Conservation (phyloP, 2,329 filamentous ascomycete species). For the Aureobasidium sp. region DNA sequence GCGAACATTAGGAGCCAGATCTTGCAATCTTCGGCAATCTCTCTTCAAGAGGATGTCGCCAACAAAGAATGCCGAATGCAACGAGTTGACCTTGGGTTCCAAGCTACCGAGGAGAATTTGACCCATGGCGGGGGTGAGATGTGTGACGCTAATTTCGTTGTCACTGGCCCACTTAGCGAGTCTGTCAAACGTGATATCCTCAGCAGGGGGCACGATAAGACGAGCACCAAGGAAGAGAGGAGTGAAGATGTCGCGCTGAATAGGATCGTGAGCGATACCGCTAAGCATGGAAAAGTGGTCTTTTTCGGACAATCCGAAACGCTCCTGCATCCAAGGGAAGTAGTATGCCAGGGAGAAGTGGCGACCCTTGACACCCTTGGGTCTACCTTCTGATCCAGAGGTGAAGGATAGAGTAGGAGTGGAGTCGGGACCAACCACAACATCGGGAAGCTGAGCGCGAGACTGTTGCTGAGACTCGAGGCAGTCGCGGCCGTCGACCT, state of each 20-base stretch:
- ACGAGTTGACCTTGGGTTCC: slow-evolving; percentile 54
- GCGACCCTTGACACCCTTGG: slow-evolving; percentile 80
- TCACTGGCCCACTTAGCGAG: slow-evolving; percentile 83
- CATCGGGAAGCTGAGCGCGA: slow-evolving; percentile 55
- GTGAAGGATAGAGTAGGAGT: slow-evolving; percentile 61
- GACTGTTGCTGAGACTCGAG: slow-evolving; percentile 49
- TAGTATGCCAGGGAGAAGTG: slow-evolving; percentile 83
- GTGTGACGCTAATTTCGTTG: slow-evolving; percentile 68
- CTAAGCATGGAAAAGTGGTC: slow-evolving; percentile 75
- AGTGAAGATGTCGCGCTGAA: slow-evolving; percentile 73
- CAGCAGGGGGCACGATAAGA: slow-evolving; percentile 68
- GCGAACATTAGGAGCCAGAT: slow-evolving; percentile 64
- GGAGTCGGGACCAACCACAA: slow-evolving; percentile 80
- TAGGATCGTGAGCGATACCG: slow-evolving; percentile 70
- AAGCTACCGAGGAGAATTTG: slow-evolving; percentile 82
- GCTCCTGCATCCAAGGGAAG: slow-evolving; percentile 88
- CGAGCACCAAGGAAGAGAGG: slow-evolving; percentile 80
- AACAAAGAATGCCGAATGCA: slow-evolving; percentile 83
- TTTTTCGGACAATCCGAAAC: slow-evolving; percentile 64
- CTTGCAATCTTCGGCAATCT: slow-evolving; percentile 71
- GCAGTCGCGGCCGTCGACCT: slow-evolving; percentile 56
- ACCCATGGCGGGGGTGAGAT: slow-evolving; percentile 93
- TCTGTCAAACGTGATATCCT: slow-evolving; percentile 80
- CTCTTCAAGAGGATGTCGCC: slow-evolving; percentile 82
- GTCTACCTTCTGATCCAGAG: slow-evolving; percentile 64